Base-by-base conservation (phyloP, 345 rosid species). In the Cochlearia excelsa region DNA sequence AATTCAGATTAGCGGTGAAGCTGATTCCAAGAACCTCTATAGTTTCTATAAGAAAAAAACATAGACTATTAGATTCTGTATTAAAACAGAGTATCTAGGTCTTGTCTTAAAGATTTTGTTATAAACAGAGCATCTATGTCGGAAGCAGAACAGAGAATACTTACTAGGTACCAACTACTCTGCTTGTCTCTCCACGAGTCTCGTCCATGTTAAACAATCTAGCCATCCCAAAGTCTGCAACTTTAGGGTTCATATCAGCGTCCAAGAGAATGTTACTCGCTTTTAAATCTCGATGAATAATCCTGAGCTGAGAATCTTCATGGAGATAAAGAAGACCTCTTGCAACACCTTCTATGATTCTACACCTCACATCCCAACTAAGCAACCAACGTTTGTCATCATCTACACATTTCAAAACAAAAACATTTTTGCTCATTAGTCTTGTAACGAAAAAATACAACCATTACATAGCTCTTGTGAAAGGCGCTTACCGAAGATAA, bases 131-230 rank as follows among this genome's bases (percentile, higher is more conserved):
- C 2, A 54, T 45, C 0, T 39, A 5, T 16, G 52, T 28, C 0
- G 23, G 5, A 33, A 2, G 5, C 35, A 2, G 43, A 35, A 52
- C 54, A 54, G 51, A 47, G 29, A 4, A 35, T 2, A 48, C 75
- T 64, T 61, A 79, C 82, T 59, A 67, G 28, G 80, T 76, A 40
- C 82, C 77, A 26, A 65, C 79, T 11, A 78, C 68, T 52, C 72
- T 65, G 35, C 57, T 58, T 3, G 75, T 75, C 29, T 61, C 67
- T 11, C 46, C 82, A 43, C 75, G 74, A 65, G 70, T 48, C 29
- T 72, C 63, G 41, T 64, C 68, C 44, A 61, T 62, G 46, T 66
- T 41, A 6, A 70, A 71, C 50, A 78, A n/a, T 47, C 78, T 67
- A 8, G 78, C 74, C 55, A 60, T 74, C 10, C 78, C 81, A 43